phyloP scores from a whole-genome alignment of 805 yeast genomes.

The Spathaspora passalidarum region DNA sequence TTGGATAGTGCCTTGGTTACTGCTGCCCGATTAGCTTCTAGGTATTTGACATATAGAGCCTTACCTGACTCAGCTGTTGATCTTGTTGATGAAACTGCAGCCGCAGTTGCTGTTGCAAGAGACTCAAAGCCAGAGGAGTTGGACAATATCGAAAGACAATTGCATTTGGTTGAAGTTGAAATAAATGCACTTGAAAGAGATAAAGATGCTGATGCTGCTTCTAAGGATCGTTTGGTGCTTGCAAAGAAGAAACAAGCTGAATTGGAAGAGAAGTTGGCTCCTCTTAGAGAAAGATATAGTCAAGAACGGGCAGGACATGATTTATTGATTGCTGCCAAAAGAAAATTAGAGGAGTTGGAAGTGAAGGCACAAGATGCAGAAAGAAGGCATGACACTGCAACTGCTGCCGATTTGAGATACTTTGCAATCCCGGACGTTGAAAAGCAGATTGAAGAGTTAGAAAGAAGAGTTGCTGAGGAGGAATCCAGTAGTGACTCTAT shows the following conservation, averaged over 20 bases:
- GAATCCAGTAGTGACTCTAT: conserved; percentile 58
- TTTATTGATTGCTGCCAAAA: conserved; percentile 82
- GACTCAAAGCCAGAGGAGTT: conserved; percentile 97
- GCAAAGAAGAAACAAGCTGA: conserved; percentile 81
- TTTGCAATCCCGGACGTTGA: conserved; percentile 95
- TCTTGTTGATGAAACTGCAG: conserved; percentile 93
- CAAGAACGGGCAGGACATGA: conserved; percentile 91
- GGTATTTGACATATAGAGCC: conserved; percentile 92
- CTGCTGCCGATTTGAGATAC: conserved; percentile 94
- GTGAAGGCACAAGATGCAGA: conserved; percentile 94
- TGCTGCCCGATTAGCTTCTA: conserved; percentile 91
- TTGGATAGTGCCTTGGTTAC: conserved; percentile 91
- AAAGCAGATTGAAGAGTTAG: conserved; percentile 71
- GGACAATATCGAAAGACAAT: conserved; percentile 89
- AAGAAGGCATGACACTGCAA: conserved; percentile 89
- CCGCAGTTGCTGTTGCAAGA: conserved; percentile 96
- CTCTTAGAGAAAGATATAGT: conserved; percentile 78
- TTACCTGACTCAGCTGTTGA: conserved; percentile 97
- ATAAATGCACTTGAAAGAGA: conserved; percentile 97
- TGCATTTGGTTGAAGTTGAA: conserved; percentile 90
- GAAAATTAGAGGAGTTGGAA: conserved; percentile 88
- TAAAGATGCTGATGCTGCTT: conserved; percentile 75
- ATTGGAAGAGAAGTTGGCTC: conserved; percentile 79
- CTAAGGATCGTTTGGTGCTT: conserved; percentile 78
- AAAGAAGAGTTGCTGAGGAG: conserved; percentile 71